Conservation (phyloP, 1,284 basidiomycete species). For the Anthracocystis panici-leucophaei region DNA sequence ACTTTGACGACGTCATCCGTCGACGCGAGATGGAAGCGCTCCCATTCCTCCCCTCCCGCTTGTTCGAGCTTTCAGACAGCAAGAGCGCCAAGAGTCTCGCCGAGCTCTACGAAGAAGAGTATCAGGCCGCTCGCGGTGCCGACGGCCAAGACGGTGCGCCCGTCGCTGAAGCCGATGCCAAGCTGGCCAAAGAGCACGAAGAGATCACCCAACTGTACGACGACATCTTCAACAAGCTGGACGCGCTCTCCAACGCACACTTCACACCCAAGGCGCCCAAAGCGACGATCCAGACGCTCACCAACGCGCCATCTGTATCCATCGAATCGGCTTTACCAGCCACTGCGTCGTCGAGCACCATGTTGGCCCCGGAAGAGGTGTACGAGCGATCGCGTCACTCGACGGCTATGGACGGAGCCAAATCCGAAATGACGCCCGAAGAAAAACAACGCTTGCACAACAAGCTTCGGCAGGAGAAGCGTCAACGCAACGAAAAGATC, state of each 20-base stretch:
- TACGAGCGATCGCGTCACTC: slow-evolving; percentile 71
- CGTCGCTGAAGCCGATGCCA: slow-evolving; percentile 85
- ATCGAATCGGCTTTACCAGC: slow-evolving; percentile 92
- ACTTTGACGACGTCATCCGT: slow-evolving; percentile 91
- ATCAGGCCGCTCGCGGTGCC: slow-evolving; percentile 75
- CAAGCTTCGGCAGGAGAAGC: slow-evolving; percentile 74
- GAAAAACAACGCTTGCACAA: slow-evolving; percentile 77
- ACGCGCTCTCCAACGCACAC: slow-evolving; percentile 93
- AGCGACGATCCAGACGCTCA: slow-evolving; percentile 84
- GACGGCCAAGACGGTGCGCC: slow-evolving; percentile 70
- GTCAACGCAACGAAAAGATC: slow-evolving; percentile 79
- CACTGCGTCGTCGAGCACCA: slow-evolving; percentile 79
- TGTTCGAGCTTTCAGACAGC: slow-evolving; percentile 89
- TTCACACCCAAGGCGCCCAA: slow-evolving; percentile 96
- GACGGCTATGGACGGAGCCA: slow-evolving; percentile 67
- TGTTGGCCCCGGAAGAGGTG: slow-evolving; percentile 95
- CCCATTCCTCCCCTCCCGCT: slow-evolving; percentile 84
- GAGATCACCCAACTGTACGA: slow-evolving; percentile 88
- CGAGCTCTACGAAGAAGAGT: slow-evolving; percentile 96
- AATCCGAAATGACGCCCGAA: slow-evolving; percentile 84
- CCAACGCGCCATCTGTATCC: slow-evolving; percentile 85
- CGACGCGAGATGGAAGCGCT: slow-evolving; percentile 79
- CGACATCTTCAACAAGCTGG: slow-evolving; percentile 86
- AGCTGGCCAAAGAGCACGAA: slow-evolving; percentile 87
- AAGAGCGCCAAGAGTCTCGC: slow-evolving; percentile 80